These are phyloP conservation scores for Melocanna baccifera DNA, from an alignment of 176 grass and related monocot genomes.

Conservation along the genomic window DNA sequence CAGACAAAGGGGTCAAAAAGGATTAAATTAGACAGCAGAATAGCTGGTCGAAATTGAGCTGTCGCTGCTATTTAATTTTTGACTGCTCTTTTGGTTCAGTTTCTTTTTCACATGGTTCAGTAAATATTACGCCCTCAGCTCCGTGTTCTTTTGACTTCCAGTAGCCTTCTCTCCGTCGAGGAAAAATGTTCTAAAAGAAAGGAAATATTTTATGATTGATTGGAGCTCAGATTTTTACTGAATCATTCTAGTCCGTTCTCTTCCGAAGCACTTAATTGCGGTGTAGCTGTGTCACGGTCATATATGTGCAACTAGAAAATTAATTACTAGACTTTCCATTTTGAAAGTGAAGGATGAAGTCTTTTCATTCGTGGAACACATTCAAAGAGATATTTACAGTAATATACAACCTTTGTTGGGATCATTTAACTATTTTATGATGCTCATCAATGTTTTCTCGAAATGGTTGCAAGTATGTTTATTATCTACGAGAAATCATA, in stretches of 20 bases:
- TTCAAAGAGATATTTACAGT: too few species aligned
- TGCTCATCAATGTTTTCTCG: too few species aligned
- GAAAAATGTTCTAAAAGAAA: slow-evolving; percentile 31
- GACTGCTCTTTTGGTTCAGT: slow-evolving; percentile 39
- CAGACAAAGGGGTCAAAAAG: slow-evolving; percentile 66
- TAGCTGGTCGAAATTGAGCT: slow-evolving; percentile 56
- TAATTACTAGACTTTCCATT: too few species aligned
- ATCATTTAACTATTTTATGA: too few species aligned
- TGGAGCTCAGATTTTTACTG: slow-evolving; percentile 19
- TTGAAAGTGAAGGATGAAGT: too few species aligned
- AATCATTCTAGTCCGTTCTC: neutral
- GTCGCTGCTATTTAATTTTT: slow-evolving; percentile 23
- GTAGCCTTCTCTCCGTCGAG: neutral
- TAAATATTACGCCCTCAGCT: slow-evolving; percentile 37
- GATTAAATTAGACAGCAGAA: slow-evolving; percentile 81
- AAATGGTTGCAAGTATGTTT: too few species aligned
- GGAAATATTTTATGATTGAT: slow-evolving; percentile 1
- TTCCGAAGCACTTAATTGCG: neutral
- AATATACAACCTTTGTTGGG: too few species aligned
- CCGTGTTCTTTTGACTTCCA: neutral
- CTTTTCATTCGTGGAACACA: too few species aligned
- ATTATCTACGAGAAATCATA: too few species aligned
- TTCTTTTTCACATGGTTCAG: slow-evolving; percentile 1
- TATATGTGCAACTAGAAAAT: too few species aligned
- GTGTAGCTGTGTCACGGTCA: neutral